A percentile compares a stretch with the other conserved stretches of the same genome.
Evolutionary conservation across 2,329 filamentous ascomycete genomes (phyloP).

Genomic region (Nigrospora oryzae): DNA sequence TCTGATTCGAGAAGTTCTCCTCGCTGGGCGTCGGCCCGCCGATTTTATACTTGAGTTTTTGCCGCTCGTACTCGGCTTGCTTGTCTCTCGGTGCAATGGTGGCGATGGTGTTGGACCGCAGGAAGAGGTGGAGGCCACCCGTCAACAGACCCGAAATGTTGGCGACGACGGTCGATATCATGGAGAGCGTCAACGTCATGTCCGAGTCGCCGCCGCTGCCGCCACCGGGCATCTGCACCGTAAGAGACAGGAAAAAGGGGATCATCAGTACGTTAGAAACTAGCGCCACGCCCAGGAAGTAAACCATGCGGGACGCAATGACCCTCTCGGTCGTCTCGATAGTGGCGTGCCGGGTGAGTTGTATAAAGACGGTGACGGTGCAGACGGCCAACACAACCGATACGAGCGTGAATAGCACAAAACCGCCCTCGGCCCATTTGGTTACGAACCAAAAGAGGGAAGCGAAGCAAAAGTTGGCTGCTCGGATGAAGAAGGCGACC

Average conservation of each 20-base stretch:
- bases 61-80: conserved; percentile 35
- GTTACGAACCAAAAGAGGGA: conserved; percentile 61
- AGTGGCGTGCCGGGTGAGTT: conserved; percentile 42
- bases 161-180: conserved; percentile 57
- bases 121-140: conserved; percentile 57
- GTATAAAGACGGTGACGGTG: conserved; percentile 45
- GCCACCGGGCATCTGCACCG: conserved; percentile 35
- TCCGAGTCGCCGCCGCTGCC: conserved; percentile 24
- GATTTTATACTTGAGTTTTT: conserved; percentile 28
- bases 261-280: conserved; percentile 53
- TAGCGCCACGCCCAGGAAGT: conserved; percentile 51
- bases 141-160: conserved; percentile 60
- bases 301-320: conserved; percentile 61
- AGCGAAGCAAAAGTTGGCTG: conserved; percentile 55
- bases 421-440: conserved; percentile 48
- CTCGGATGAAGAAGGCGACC: conserved; percentile 44
- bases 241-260: conserved; percentile 54
- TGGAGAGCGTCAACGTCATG: conserved; percentile 40
- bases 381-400: conserved; percentile 40
- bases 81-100: conserved; percentile 42
- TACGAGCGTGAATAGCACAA: conserved; percentile 44
- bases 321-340: conserved; percentile 53
- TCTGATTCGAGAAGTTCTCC: conserved; percentile 22
- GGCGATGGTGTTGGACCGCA: conserved; percentile 53
- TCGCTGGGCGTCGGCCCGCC: conserved; percentile 8